These are phyloP conservation scores for Amanita fuliginea DNA, from an alignment of 768 basidiomycete species.

Conservation along the genomic window DNA sequence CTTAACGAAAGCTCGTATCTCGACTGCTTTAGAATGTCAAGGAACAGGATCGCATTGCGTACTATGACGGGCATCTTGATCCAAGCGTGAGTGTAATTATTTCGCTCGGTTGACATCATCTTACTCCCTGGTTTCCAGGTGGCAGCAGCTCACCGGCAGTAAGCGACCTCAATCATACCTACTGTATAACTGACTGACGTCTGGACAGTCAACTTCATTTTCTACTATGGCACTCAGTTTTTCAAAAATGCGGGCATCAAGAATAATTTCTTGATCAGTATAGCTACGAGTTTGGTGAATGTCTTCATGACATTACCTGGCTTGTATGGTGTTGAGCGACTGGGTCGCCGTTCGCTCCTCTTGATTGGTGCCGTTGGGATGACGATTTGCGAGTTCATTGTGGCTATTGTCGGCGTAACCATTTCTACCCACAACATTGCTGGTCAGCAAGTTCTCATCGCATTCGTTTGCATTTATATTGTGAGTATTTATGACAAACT, in stretches of 20 bases:
- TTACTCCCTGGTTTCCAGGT: background rate
- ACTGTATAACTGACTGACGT: background rate
- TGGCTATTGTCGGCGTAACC: slow-evolving; percentile 48
- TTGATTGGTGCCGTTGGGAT: slow-evolving; percentile 74
- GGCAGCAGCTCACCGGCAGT: slow-evolving; percentile 51
- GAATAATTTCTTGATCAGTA: slow-evolving; percentile 49
- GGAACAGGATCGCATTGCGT: slow-evolving; percentile 53
- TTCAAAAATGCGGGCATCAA: slow-evolving; percentile 47
- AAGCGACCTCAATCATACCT: slow-evolving; percentile 13
- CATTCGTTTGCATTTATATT: slow-evolving; percentile 44
- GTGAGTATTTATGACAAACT: slow-evolving; percentile 10
- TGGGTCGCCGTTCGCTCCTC: slow-evolving; percentile 75
- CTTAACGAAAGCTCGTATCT: slow-evolving; percentile 52
- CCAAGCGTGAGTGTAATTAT: slow-evolving; percentile 29
- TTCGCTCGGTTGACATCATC: background rate
- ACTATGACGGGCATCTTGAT: slow-evolving; percentile 79
- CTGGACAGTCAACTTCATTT: slow-evolving; percentile 50
- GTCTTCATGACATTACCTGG: slow-evolving; percentile 71
- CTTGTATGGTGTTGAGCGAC: slow-evolving; percentile 70
- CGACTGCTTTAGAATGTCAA: slow-evolving; percentile 45
- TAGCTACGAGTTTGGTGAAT: slow-evolving; percentile 70
- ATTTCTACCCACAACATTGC: slow-evolving; percentile 31
- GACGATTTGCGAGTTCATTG: slow-evolving; percentile 77
- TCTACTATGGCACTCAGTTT: slow-evolving; percentile 65
- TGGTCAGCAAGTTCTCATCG: slow-evolving; percentile 54